phyloP scores from a whole-genome alignment of 2,329 filamentous ascomycete genomes.

The Fusarium liriodendri region DNA sequence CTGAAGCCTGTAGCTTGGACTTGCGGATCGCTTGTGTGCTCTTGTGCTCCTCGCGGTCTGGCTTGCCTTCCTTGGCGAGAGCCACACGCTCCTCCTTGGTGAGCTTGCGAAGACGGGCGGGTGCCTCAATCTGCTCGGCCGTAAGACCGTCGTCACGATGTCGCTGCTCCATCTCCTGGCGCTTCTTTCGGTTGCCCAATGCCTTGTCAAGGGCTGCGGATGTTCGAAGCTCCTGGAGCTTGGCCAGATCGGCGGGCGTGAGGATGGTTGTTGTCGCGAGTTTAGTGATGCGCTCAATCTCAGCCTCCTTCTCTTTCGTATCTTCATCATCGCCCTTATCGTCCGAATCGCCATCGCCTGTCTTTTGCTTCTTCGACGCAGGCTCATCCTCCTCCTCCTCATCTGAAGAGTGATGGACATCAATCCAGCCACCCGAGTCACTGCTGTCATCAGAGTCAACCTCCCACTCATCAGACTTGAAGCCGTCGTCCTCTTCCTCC shows the following conservation, averaged over 20 bases:
- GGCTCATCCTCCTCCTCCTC: constrained; percentile 74
- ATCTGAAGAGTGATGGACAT: constrained; percentile 87
- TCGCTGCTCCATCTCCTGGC: constrained; percentile 60
- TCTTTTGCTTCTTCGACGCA: constrained; percentile 60
- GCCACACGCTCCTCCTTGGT: constrained; percentile 92
- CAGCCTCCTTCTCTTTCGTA: constrained; percentile 55
- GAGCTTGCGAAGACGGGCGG: constrained; percentile 81
- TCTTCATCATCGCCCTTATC: constrained; percentile 57
- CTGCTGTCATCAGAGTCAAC: constrained; percentile 69
- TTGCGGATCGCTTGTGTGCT: constrained; percentile 85
- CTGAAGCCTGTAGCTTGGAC: constrained; percentile 86
- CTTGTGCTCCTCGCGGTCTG: constrained; percentile 82
- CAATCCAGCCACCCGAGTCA: constrained; percentile 91
- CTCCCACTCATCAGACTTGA: constrained; percentile 70
- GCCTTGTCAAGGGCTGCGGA: constrained; percentile 77
- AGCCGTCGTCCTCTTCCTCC: constrained; percentile 67
- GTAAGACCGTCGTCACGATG: constrained; percentile 91
- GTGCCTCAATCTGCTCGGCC: constrained; percentile 90
- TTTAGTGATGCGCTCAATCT: constrained; percentile 69
- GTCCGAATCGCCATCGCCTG: constrained; percentile 36
- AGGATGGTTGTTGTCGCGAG: constrained; percentile 94
- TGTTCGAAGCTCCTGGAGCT: constrained; percentile 87
- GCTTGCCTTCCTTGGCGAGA: constrained; percentile 84
- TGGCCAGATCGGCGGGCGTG: constrained; percentile 94
- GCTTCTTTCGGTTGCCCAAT: constrained; percentile 59